Base-by-base conservation (phyloP, 208 protist genomes). In the Trypanosoma lewisi region DNA sequence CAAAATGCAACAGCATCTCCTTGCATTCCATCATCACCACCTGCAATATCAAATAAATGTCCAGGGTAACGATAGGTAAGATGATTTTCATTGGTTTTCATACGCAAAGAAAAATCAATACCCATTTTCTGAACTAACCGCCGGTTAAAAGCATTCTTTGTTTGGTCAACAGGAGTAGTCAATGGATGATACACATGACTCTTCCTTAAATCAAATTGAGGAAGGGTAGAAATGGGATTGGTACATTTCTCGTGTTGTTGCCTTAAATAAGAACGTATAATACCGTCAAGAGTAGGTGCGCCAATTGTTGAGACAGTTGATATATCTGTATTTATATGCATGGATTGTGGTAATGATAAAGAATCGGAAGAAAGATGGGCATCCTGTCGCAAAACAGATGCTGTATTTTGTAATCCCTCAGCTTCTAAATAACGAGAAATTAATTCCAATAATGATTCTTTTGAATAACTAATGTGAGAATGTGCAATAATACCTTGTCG, bases 201-300 rank as follows among this genome's bases (percentile, higher is more conserved):
- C 60, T 87, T 86, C 12, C 84, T 82, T 36, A 95, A 68, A 55
- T 95, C 85, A 62, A 95, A 93, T 68, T 84, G 74, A 39, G 89
- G 89, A n/a, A 95, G 78, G 1, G 89, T 95, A 49, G 89, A 84
- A 55, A 95, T 95, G 25, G 85, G 86, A 45, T 91, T 92, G 2
- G 85, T 75, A 63, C 82, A 90, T 17, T 67, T 71, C 39, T 87
- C 85, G 45, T 95, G 89, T 67, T 91, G 85, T 63, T 93, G 89
- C 47, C 85, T 80, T 36, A 95, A 73, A 69, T 92, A 95, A 11
- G 83, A 78, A 47, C 76, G 72, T 36, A 92, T 77, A 9, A 94
- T 74, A 2, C 62, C 54, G 55, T 94, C 85, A 14, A 94, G 70
- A 41, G 63, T 75, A 4, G 60, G 57, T 58, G 54, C 55, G 33